Evolutionary conservation across 2,329 filamentous ascomycete species (phyloP).

Genomic region (Monilinia polystroma): DNA sequence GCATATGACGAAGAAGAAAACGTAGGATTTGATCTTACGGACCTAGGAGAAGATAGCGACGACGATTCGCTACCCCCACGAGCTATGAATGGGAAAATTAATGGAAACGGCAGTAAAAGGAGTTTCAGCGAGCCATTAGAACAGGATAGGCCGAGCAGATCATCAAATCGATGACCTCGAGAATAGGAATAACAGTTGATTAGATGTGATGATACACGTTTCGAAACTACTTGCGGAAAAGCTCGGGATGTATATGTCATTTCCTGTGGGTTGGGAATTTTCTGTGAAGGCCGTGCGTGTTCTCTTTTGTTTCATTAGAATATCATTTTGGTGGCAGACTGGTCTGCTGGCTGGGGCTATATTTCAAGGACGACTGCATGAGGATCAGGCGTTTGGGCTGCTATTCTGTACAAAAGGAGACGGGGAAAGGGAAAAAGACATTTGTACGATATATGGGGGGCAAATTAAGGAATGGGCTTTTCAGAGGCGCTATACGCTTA

Average conservation of each 20-base stretch:
- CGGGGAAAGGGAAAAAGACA: conserved; percentile 9
- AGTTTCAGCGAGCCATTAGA: conserved; percentile 36
- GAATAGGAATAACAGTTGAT: conserved; percentile 12
- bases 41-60: conserved; percentile 76
- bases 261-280: conserved; percentile 13
- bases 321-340: conserved; percentile 23
- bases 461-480: conserved; percentile 15
- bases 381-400: conserved; percentile 24
- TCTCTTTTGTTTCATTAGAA: conserved; percentile 16
- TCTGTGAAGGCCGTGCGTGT: conserved; percentile 13
- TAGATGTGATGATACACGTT: conserved; percentile 15
- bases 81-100: conserved; percentile 35
- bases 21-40: conserved; percentile 71
- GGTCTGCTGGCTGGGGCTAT: conserved; percentile 22
- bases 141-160: conserved; percentile 29
- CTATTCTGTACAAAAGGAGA: conserved; percentile 24
- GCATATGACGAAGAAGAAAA: conserved; percentile 84
- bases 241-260: conserved; percentile 18
- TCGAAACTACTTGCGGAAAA: conserved; percentile 10
- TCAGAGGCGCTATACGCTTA: conserved; percentile 13
- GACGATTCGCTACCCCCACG: conserved; percentile 42
- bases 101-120: conserved; percentile 35
- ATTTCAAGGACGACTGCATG: conserved; percentile 24
- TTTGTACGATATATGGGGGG: conserved; percentile 26
- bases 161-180: conserved; percentile 33